A percentile compares a stretch with the other conserved stretches of the same genome.
These are phyloP conservation scores for Termitomyces sp. DNA, from an alignment of 768 basidiomycete genomes.

Conservation along the genomic window DNA sequence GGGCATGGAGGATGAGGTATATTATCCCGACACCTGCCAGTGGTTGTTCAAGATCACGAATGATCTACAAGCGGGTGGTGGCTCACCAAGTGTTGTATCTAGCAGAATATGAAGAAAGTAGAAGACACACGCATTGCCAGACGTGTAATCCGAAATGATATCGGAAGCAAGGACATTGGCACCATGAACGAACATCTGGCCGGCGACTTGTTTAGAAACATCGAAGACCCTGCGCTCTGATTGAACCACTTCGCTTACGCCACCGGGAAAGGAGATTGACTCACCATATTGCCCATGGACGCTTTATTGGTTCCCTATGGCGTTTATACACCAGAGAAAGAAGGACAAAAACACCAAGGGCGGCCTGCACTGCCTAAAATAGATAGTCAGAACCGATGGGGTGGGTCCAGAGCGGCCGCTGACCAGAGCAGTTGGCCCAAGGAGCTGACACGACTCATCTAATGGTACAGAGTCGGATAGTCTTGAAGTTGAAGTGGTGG, in stretches of 20 bases:
- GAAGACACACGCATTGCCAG: conserved; percentile 83
- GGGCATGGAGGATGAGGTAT: conserved; percentile 64
- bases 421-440: conserved; percentile 52
- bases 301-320: conserved; percentile 78
- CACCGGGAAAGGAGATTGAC: conserved; percentile 19
- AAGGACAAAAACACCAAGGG: conserved; percentile 92
- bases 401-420: conserved; percentile 22
- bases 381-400: conserved; percentile 44
- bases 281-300: conserved; percentile 93
- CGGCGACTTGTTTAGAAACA: conserved; percentile 88
- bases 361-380: conserved; percentile 73
- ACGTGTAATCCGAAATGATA: conserved; percentile 63
- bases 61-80: no score
- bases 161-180: conserved; percentile 79
- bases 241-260: conserved; percentile 6
- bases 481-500: neutral
- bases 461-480: conserved; percentile 30
- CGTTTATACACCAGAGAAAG: conserved; percentile 85
- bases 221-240: conserved; percentile 74
- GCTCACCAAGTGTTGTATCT: conserved; percentile 86
- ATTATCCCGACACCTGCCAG: conserved; percentile 89
- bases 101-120: conserved; percentile 93
- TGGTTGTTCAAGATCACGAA: neutral
- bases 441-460: conserved; percentile 50
- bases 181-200: conserved; percentile 78